These are phyloP conservation scores for Umbelopsis isabellina DNA, from an alignment of 192 early-diverging fungal species.

Conservation along the genomic window DNA sequence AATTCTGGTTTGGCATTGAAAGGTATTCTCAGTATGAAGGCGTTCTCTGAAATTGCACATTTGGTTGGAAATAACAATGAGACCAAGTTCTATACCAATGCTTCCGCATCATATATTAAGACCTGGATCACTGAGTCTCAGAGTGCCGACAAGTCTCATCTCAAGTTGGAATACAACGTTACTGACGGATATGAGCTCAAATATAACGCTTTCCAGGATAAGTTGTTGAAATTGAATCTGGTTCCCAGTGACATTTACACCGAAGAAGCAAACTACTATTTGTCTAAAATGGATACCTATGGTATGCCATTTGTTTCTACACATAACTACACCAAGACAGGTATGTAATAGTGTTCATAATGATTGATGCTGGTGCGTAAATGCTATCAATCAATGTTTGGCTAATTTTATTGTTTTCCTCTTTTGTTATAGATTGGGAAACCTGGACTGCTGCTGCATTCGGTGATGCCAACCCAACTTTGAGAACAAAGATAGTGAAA, in stretches of 20 bases:
- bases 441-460: constrained; percentile 14
- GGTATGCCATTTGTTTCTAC: constrained; percentile 12
- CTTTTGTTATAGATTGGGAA: neutral
- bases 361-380: neutral
- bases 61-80: constrained; percentile 12
- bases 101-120: constrained; percentile 1
- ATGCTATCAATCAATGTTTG: neutral
- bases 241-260: neutral
- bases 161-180: constrained; percentile 12
- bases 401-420: neutral
- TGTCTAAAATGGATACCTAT: neutral
- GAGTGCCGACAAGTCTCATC: constrained; percentile 14
- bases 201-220: constrained; percentile 19
- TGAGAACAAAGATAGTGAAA: neutral
- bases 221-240: neutral
- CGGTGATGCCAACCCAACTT: constrained; percentile 12
- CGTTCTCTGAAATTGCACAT: neutral
- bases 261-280: neutral
- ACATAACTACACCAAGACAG: constrained; percentile 13
- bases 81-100: neutral
- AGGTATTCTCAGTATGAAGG: constrained; percentile 2
- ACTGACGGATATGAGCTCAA: constrained; percentile 15
- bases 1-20: constrained; percentile 13
- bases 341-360: neutral
- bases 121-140: constrained; percentile 12